Conservation (phyloP, 176 grass and related monocot genomes). For the Urochloa ruziziensis region DNA sequence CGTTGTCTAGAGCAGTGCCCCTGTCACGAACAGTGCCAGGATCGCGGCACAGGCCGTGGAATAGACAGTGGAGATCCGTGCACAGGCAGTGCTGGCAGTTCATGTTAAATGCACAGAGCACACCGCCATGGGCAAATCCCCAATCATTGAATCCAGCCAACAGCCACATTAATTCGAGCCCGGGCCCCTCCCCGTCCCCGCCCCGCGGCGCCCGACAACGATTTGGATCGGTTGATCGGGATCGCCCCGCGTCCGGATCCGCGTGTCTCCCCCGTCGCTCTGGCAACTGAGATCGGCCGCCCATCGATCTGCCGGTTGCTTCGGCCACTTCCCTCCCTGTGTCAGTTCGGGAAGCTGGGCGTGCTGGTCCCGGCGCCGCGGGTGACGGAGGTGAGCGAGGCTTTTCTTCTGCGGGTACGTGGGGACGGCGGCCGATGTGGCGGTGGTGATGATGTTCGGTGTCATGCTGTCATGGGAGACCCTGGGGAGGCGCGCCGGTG, state of each 20-base stretch:
- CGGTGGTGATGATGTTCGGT: conserved; percentile 28
- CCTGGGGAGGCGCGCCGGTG: neutral
- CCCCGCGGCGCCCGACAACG: conserved; percentile 22
- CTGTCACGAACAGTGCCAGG: conserved; percentile 15
- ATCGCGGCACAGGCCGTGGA: conserved; percentile 3
- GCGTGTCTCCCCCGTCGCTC: neutral
- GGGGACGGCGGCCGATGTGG: conserved; percentile 14
- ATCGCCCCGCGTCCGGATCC: neutral
- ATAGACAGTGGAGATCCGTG: conserved; percentile 41
- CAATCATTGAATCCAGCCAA: conserved; percentile 56
- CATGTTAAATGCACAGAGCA: conserved; percentile 16
- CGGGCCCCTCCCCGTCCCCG: neutral
- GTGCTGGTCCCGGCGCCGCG: neutral
- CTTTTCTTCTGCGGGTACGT: neutral
- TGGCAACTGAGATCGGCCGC: neutral
- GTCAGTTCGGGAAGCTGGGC: conserved; percentile 3
- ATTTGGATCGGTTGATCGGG: neutral
- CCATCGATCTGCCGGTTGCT: neutral
- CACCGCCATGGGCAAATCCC: conserved; percentile 12
- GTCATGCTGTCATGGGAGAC: neutral
- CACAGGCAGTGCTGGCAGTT: neutral
- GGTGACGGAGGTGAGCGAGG: neutral
- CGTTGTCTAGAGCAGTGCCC: neutral
- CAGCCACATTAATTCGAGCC: conserved; percentile 47
- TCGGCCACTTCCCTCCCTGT: neutral